Evolutionary conservation across 148 eudicot genomes (phyloP).

Genomic region (Agrostemma githago): DNA sequence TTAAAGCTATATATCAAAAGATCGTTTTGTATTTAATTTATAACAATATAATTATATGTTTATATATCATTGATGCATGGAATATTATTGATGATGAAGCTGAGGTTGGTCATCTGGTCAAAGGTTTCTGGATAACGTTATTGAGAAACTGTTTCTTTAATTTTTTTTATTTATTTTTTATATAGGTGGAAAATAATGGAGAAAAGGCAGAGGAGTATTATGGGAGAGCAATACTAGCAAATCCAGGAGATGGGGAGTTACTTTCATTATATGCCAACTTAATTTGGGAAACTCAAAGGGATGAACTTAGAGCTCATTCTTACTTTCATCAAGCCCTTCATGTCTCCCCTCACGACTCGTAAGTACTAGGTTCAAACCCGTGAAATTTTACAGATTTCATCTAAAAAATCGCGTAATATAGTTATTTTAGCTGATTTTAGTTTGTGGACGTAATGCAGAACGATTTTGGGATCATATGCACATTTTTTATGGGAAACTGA

Average conservation of each 20-base stretch:
- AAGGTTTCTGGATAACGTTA: too few species aligned
- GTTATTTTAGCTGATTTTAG: not conserved
- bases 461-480: slow-evolving; percentile 69
- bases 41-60: too few species aligned
- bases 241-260: slow-evolving; percentile 68
- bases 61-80: too few species aligned
- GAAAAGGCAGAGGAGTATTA: slow-evolving; percentile 72
- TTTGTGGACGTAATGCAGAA: slow-evolving; percentile 25
- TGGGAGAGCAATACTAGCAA: slow-evolving; percentile 76
- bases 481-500: slow-evolving; percentile 76
- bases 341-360: slow-evolving; percentile 70
- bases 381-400: too few species aligned
- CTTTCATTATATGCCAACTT: slow-evolving; percentile 57
- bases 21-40: too few species aligned
- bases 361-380: slow-evolving; percentile 5
- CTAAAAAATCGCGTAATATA: too few species aligned
- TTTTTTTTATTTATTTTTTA: too few species aligned
- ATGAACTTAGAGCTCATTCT: slow-evolving; percentile 50
- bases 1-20: too few species aligned
- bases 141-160: too few species aligned
- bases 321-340: slow-evolving; percentile 67
- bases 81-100: too few species aligned
- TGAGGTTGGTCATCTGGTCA: too few species aligned
- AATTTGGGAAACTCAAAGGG: slow-evolving; percentile 68
- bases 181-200: slow-evolving; percentile 57